Percentiles rank a stretch among this genome's conserved stretches.
These are phyloP conservation scores for Apophysomyces sp. DNA, from an alignment of 371 early-diverging fungal species.

Conservation along the genomic window DNA sequence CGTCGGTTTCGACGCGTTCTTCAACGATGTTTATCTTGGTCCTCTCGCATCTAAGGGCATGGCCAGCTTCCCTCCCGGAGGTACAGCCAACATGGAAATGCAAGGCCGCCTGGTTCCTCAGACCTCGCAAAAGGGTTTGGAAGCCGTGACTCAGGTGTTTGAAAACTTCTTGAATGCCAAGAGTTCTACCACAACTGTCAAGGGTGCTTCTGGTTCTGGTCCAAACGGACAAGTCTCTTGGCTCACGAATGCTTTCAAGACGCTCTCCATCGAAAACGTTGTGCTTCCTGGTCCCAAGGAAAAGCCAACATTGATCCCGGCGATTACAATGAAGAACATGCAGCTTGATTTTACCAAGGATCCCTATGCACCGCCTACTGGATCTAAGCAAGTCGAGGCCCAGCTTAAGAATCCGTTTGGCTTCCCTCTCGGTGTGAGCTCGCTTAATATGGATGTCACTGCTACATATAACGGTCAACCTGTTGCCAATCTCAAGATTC, in stretches of 20 bases:
- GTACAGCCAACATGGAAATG: constrained; percentile 24
- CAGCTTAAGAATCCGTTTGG: constrained; percentile 50
- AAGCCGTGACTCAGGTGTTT: constrained; percentile 50
- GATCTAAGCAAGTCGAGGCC: constrained; percentile 48
- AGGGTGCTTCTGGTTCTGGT: constrained; percentile 53
- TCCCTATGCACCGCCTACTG: constrained; percentile 43
- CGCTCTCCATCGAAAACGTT: constrained; percentile 49
- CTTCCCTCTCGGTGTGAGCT: constrained; percentile 50
- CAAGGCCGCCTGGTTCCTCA: constrained; percentile 51
- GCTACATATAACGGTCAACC: constrained; percentile 24
- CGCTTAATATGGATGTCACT: constrained; percentile 44
- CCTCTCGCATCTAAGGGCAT: constrained; percentile 23
- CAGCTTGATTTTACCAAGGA: constrained; percentile 51
- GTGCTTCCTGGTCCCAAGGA: constrained; percentile 42
- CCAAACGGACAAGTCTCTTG: constrained; percentile 52
- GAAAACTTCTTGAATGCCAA: constrained; percentile 47
- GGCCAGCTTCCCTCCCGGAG: constrained; percentile 29
- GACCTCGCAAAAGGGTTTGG: constrained; percentile 32
- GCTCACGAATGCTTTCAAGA: constrained; percentile 53
- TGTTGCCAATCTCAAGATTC: constrained; percentile 47
- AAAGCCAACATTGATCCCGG: constrained; percentile 41
- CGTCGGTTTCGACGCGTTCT: constrained; percentile 27
- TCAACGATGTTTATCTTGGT: constrained; percentile 23
- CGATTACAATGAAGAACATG: constrained; percentile 48
- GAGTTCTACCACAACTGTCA: constrained; percentile 35